A percentile compares a stretch with the other conserved stretches of the same genome.
phyloP scores from a whole-genome alignment of 805 yeast genomes.

The Candida tibetensis region DNA sequence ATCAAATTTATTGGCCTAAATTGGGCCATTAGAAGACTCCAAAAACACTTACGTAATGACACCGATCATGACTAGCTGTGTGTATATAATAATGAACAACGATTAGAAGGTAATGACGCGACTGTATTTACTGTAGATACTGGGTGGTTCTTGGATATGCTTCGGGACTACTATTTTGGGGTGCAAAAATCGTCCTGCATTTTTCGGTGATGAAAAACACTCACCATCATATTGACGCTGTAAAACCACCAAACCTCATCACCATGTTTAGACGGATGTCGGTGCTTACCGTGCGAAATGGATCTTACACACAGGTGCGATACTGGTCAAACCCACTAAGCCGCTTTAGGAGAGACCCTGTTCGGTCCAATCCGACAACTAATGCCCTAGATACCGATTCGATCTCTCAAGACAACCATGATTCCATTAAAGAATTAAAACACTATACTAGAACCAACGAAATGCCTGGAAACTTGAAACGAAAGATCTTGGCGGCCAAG shows the following conservation, averaged over 20 bases:
- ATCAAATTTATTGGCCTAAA: constrained; percentile 72
- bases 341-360: constrained; percentile 7
- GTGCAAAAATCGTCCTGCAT: too few species aligned
- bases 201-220: too few species aligned
- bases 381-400: not conserved
- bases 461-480: constrained; percentile 18
- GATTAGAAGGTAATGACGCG: not conserved
- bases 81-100: not conserved
- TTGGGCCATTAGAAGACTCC: constrained; percentile 78
- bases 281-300: too few species aligned
- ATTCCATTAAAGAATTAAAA: constrained; percentile 16
- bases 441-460: constrained; percentile 29
- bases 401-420: not conserved
- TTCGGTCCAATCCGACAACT: not conserved
- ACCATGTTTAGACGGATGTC: too few species aligned
- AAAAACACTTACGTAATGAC: constrained; percentile 38
- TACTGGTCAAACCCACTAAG: constrained; percentile 19
- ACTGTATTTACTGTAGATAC: too few species aligned
- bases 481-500: constrained; percentile 17
- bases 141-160: too few species aligned
- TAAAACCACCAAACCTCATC: too few species aligned
- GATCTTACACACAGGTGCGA: not conserved
- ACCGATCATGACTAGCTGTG: not conserved
- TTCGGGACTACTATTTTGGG: too few species aligned
- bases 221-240: too few species aligned